Evolutionary conservation across 345 rosid genomes (phyloP), one percentile per base, ranked within the genome.

Genomic region (Bretschneidera sinensis): DNA sequence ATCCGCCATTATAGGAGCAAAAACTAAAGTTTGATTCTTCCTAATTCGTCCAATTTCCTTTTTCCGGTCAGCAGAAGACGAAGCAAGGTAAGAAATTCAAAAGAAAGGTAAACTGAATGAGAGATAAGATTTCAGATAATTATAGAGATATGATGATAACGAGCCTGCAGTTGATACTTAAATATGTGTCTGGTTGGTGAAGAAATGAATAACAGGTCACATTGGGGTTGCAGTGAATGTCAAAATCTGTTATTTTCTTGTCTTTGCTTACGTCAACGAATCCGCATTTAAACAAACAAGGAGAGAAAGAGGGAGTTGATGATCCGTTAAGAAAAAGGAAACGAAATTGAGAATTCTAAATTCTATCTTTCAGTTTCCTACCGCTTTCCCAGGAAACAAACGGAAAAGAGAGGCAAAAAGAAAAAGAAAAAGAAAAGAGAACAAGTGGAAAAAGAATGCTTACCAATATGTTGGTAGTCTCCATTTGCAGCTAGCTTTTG

Each of bases 1-100:
- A 25, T 80, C 96, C 43, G 75, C 92, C 92, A 84, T 89, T 47
- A 85, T 64, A 16, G 98, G 97, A 73, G 71, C 88, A 77, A 97
- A 89, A 18, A 89, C 75, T 54, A 87, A 72, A 1, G 96, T 87
- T 19, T 85, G 76, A 59, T 85, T 84, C 64, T 67, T 82, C 70
- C 63, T 61, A 68, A 22, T 60, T 16, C 53, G 71, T 57, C 75
- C 64, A 50, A 69, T 64, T 48, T 57, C 78, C 64, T 71, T 57
- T 71, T 66, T 58, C 59, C 25, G 57, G 19, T 54, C 77, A 52
- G 62, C 14, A 49, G 76, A 52, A 53, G 74, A 63, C 17, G 88
- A 74, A 54, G 76, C 72, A 54, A 79, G 69, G 90, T 80, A 54
- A n/a, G n/a, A 49, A 59, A 48, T 33, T 25, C 61, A 51, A 13